phyloP scores from a whole-genome alignment of 106 monocot genomes.

The Acorus calamus region DNA sequence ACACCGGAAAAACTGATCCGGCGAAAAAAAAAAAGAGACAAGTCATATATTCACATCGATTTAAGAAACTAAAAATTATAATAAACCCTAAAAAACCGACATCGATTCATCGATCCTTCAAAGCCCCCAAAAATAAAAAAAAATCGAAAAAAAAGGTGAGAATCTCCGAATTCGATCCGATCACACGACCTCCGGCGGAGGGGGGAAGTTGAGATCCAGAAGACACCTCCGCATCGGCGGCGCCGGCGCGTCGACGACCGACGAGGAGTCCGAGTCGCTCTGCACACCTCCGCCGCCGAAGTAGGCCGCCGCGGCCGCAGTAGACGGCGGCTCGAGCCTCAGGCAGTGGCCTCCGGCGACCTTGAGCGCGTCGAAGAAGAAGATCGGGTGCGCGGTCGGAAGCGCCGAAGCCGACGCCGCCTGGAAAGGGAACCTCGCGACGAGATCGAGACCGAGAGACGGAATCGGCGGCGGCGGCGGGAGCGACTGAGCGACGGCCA shows the following conservation, averaged over 20 bases:
- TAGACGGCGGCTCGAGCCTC: not conserved
- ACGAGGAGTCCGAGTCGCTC: conserved; percentile 27
- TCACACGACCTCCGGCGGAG: conserved; percentile 5
- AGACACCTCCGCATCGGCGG: not conserved
- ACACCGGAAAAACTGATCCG: no score
- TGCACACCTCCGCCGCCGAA: not conserved
- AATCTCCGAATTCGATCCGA: no score
- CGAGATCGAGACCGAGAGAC: conserved; percentile 6
- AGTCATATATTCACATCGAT: no score
- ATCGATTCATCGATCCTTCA: no score
- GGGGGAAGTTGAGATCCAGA: conserved; percentile 1
- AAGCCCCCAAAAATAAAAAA: no score
- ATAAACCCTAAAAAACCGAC: no score
- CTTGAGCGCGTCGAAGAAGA: conserved; percentile 12
- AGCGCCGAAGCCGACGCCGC: not conserved
- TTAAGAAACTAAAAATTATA: no score
- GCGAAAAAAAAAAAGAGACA: no score
- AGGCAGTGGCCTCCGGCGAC: conserved; percentile 3
- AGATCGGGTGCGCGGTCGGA: conserved; percentile 4
- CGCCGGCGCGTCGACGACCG: not conserved
- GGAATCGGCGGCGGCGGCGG: not conserved
- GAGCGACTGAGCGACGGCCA: not conserved
- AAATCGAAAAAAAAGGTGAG: no score
- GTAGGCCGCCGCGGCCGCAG: not conserved
- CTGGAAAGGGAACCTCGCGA: conserved; percentile 9